Conservation (phyloP, 2,329 filamentous ascomycete genomes). For the Raffaelea arxii region DNA sequence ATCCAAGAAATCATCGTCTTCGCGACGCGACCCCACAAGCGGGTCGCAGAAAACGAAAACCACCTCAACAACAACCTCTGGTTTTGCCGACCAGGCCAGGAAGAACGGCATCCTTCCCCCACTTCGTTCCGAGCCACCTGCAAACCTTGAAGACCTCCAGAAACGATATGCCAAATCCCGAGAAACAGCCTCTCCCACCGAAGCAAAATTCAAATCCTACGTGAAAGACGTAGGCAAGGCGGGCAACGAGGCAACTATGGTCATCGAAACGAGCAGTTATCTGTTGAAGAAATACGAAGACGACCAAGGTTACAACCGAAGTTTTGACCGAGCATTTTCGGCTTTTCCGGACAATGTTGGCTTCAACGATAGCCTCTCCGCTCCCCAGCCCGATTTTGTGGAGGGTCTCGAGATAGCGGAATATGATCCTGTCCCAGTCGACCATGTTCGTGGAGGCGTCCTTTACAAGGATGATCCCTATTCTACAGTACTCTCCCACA, state of each 20-base stretch:
- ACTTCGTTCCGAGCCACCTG: constrained; percentile 9
- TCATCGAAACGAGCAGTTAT: constrained; percentile 6
- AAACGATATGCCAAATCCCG: constrained; percentile 6
- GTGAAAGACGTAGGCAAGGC: constrained; percentile 4
- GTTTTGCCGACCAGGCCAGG: constrained; percentile 6
- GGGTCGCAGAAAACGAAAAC: no score
- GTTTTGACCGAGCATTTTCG: constrained; percentile 12
- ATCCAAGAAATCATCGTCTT: no score
- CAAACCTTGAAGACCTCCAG: constrained; percentile 10
- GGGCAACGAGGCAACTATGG: constrained; percentile 13
- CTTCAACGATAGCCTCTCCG: constrained; percentile 17
- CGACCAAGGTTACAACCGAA: constrained; percentile 3
- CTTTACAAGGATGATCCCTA: constrained; percentile 9
- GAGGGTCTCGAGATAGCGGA: constrained; percentile 13
- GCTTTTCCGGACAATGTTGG: constrained; percentile 16
- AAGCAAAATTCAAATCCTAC: constrained; percentile 10
- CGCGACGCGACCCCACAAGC: no score
- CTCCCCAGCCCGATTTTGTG: constrained; percentile 19
- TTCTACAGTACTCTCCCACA: constrained; percentile 18
- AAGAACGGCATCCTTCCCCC: constrained; percentile 9
- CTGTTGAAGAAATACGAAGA: constrained; percentile 12
- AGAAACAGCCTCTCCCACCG: constrained; percentile 7
- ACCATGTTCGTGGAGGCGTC: constrained; percentile 11
- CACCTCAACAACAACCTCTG: constrained; percentile 6
- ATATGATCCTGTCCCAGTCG: constrained; percentile 7